Evolutionary conservation across 768 basidiomycete species (phyloP).

Genomic region (Leccinellum luteum): DNA sequence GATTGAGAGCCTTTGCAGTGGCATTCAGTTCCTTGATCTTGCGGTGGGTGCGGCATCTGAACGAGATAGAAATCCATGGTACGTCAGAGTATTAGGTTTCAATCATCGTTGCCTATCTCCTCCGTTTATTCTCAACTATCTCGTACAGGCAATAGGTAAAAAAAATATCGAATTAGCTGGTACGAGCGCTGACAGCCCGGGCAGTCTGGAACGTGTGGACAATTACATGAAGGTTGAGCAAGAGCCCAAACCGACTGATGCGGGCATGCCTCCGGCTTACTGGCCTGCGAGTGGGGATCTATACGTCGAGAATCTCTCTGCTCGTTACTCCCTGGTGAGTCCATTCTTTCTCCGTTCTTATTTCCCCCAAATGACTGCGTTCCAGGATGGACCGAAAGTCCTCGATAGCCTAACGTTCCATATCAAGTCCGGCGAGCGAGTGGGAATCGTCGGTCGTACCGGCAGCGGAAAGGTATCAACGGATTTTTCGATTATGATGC

Average conservation of each 20-base stretch:
- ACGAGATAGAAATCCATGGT: conserved; percentile 50
- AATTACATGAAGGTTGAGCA: not conserved
- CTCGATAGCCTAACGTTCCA: not conserved
- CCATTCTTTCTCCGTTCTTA: too few species aligned
- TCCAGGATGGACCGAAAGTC: not conserved
- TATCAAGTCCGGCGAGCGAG: conserved; percentile 1
- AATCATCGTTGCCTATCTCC: conserved; percentile 6
- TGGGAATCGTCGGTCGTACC: conserved; percentile 2
- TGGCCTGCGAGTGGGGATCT: not conserved
- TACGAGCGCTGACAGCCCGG: not conserved
- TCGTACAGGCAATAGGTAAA: conserved; percentile 1
- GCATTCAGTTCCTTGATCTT: conserved; percentile 57
- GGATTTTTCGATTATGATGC: too few species aligned
- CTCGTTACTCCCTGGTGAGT: conserved; percentile 3
- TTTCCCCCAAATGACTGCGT: not conserved
- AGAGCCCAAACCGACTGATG: not conserved
- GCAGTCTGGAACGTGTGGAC: conserved; percentile 3
- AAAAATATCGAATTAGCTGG: not conserved
- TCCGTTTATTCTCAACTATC: too few species aligned
- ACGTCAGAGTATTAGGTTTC: conserved; percentile 35
- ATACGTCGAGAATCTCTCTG: conserved; percentile 4
- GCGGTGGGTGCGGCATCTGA: conserved; percentile 44
- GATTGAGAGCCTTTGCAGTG: conserved; percentile 28
- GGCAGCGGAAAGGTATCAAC: not conserved
- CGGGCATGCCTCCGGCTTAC: not conserved